Percentiles rank a stretch among this genome's conserved stretches.
Conservation (phyloP, 2,329 filamentous ascomycete species). For the Metarhizium album region DNA sequence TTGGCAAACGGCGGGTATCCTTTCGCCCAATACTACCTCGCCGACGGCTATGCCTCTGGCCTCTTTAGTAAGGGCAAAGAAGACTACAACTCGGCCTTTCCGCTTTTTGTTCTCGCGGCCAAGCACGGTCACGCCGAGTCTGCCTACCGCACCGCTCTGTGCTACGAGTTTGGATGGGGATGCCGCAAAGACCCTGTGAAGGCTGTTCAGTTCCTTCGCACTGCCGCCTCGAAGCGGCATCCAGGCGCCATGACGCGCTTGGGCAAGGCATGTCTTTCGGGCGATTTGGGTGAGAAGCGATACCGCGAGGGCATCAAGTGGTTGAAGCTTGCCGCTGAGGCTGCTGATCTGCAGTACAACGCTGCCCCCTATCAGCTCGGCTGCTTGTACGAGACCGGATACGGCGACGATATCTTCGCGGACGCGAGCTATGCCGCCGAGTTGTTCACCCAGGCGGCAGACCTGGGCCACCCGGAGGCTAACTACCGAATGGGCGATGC, state of each 20-base stretch:
- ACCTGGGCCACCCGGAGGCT: conserved; percentile 79
- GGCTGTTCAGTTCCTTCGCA: conserved; percentile 85
- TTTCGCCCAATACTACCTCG: conserved; percentile 96
- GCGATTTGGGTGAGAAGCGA: conserved; percentile 77
- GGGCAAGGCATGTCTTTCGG: conserved; percentile 79
- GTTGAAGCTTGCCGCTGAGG: conserved; percentile 86
- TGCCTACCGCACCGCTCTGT: conserved; percentile 82
- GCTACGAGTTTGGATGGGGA: conserved; percentile 98
- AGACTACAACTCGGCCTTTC: conserved; percentile 85
- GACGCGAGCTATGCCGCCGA: conserved; percentile 87
- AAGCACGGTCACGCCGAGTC: conserved; percentile 98
- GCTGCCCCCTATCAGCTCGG: conserved; percentile 85
- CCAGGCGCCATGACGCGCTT: conserved; percentile 90
- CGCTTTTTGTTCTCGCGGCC: conserved; percentile 82
- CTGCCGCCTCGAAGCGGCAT: conserved; percentile 85
- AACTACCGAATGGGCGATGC: conserved; percentile 87
- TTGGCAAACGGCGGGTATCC: conserved; percentile 83
- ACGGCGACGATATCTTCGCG: conserved; percentile 85
- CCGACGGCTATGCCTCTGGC: conserved; percentile 86
- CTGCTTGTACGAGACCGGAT: conserved; percentile 82
- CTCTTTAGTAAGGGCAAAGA: conserved; percentile 91
- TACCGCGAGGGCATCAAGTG: conserved; percentile 92
- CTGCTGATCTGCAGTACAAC: conserved; percentile 86
- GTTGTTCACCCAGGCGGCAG: conserved; percentile 86
- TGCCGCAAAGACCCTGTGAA: conserved; percentile 82